Conservation (phyloP, 2,329 filamentous ascomycete species). For the Alternaria brassicae region DNA sequence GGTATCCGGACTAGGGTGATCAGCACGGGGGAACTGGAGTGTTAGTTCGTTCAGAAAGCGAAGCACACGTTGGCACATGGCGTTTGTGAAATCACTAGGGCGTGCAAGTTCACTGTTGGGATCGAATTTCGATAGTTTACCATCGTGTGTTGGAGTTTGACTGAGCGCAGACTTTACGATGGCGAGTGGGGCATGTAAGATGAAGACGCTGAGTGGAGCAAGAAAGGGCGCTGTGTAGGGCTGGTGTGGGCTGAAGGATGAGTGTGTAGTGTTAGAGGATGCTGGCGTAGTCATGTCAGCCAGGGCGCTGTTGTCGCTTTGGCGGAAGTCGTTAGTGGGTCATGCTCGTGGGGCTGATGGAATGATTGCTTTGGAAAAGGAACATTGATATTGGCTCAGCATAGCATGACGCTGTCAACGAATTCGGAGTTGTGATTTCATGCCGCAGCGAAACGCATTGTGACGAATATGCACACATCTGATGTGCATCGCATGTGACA, state of each 20-base stretch:
- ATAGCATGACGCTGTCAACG: background rate
- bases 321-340: background rate
- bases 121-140: background rate
- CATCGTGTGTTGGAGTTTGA: background rate
- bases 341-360: background rate
- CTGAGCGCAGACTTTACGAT: background rate
- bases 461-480: too few species aligned
- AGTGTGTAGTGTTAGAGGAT: background rate
- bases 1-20: background rate
- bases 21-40: background rate
- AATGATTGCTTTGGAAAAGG: too few species aligned
- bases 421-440: too few species aligned
- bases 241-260: background rate
- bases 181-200: slow-evolving; percentile 1
- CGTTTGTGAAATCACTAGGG: background rate
- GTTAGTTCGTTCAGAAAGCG: background rate
- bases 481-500: too few species aligned
- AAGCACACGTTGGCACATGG: background rate
- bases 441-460: too few species aligned
- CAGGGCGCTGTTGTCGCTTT: background rate
- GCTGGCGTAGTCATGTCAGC: background rate
- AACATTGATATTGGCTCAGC: too few species aligned
- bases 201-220: slow-evolving; percentile 8
- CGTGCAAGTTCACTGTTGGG: background rate
- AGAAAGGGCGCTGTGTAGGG: slow-evolving; percentile 2